Evolutionary conservation across 2,329 filamentous ascomycete species (phyloP), one percentile per base, ranked within the genome.

Genomic region (Drechslerella coelobrocha): DNA sequence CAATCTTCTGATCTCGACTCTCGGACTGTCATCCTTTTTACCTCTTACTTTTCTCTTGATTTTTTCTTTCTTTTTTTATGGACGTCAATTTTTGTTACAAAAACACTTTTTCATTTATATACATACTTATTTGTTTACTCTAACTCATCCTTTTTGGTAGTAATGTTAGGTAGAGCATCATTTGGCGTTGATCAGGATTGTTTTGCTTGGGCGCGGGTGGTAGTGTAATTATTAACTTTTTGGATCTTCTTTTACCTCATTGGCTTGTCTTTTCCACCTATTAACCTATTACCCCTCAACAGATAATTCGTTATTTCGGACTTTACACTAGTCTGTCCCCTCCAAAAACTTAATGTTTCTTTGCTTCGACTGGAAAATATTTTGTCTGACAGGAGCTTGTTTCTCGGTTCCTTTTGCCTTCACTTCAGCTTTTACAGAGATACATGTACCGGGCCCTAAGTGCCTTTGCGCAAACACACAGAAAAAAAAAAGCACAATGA

Each of bases 161-260:
- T 45, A 45, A 45, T 45, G 41, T 45, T 45, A 45, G 41, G 41
- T 45, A 45, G 41, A 45, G 41, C 41, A 45, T 45, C 19, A 45
- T 45, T 45, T 45, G 41, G 41, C 41, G 41, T 45, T 45, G 8
- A 19, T 45, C 41, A 17, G 41, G 5, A 21, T 21, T 45, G 8
- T 45, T 45, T 45, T 45, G 12, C 34, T 45, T 19, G 41, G 41
- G 41, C 41, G 41, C 41, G 41, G 41, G 41, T 17, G 41, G 41
- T 19, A 45, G 41, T 45, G 41, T 45, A 45, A 19, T 45, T 45
- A 45, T 45, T 23, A 45, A 19, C 19, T 21, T 19, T n/a, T 2
- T 19, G 4, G 14, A 7, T 45, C 21, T 6, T 8, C 19, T 9
- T 19, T 21, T 45, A 39, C 17, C n/a, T 45, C 21, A 45, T 21